Base-by-base conservation (phyloP, 306 rosid species). In the Quercus dentata region DNA sequence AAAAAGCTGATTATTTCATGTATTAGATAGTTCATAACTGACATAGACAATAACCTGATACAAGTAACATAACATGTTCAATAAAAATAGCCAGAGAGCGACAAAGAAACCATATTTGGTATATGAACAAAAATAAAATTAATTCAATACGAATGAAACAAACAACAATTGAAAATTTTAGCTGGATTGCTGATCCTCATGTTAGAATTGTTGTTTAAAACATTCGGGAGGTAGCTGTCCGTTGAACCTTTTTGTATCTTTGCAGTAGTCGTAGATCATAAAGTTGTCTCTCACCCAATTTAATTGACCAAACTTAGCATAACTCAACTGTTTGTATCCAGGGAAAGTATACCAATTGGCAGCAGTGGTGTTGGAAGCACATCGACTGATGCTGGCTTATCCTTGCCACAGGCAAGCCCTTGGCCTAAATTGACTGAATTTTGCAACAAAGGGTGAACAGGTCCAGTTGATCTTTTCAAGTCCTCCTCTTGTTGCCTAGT, bases 401-500 rank as follows among this genome's bases (percentile, higher is more conserved):
- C 97, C 97, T 76, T 84, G 30, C 94, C 92, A 94, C 54, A 80
- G 82, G 86, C 98, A 92, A 71, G 92, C 97, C 75, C 94, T 88
- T 61, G 92, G 90, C 77, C 98, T 85, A 46, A 94, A 92, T 46
- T 58, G 81, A 13, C 77, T 77, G 1, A 88, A 59, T 49, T 81
- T 79, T 6, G 98, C 94, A 20, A 14, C 81, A 82, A 92, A 94
- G 30, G 97, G 98, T n/a, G 97, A 85, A 74, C 41, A 5, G 18
- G 17, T 79, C 97, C 97, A 92, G 51, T 92, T 76, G n/a, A 83
- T 86, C 87, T 94, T 89, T 9, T 65, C 89, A 33, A 87, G 81
- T 14, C 97, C 97, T 18, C 98, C 98, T 81, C 88, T 84, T 1
- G 97, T 94, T 59, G 97, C 97, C 98, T 97, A 90, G 61, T 87